Percentiles rank a stretch among this genome's conserved stretches.
Conservation (phyloP, 768 basidiomycete species). For the Auricularia sp. region DNA sequence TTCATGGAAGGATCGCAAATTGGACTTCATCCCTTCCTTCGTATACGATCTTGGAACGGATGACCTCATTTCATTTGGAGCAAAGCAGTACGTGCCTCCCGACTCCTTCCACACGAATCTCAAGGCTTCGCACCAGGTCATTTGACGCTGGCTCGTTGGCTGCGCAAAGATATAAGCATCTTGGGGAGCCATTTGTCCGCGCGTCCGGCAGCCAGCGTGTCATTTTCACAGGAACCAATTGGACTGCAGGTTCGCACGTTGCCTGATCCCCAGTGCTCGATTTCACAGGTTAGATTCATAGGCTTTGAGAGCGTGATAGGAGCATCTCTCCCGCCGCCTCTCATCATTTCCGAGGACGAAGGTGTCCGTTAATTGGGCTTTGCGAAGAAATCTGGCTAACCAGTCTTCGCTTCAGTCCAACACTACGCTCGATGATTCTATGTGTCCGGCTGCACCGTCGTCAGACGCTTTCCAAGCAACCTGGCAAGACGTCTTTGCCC, state of each 20-base stretch:
- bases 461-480: constrained; percentile 31
- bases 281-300: constrained; percentile 14
- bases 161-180: constrained; percentile 42
- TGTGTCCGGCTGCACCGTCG: constrained; percentile 49
- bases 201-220: constrained; percentile 47
- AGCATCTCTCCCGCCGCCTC: constrained; percentile 31
- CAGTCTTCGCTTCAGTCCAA: constrained; percentile 24
- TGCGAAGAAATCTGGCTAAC: constrained; percentile 2
- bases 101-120: not conserved
- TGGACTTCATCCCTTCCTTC: constrained; percentile 51
- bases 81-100: constrained; percentile 38
- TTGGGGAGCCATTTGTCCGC: constrained; percentile 46
- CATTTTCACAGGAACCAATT: constrained; percentile 56
- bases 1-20: constrained; percentile 31
- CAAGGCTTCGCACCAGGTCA: constrained; percentile 22
- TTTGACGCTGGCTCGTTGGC: constrained; percentile 41
- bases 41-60: constrained; percentile 46
- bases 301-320: constrained; percentile 51
- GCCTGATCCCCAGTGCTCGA: not conserved
- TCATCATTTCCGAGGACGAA: constrained; percentile 51
- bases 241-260: constrained; percentile 43
- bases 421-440: constrained; percentile 54
- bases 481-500: constrained; percentile 51
- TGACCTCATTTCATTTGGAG: constrained; percentile 60
- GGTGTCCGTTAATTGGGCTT: constrained; percentile 26